A percentile compares a stretch with the other conserved stretches of the same genome.
Evolutionary conservation across 768 basidiomycete species (phyloP).

Genomic region (Amanita jacksonii): DNA sequence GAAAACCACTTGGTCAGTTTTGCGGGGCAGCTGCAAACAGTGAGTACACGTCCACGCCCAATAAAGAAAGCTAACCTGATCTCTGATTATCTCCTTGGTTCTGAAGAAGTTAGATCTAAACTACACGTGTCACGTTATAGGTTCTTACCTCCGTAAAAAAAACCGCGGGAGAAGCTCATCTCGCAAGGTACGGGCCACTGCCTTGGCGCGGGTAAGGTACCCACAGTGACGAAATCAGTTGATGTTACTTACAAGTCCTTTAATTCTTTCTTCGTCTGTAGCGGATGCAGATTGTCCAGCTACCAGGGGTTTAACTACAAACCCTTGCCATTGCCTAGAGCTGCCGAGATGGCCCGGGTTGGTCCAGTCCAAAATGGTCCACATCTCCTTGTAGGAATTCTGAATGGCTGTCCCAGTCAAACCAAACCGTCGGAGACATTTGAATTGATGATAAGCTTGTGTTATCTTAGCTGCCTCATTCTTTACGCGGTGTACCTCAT

Average conservation of each 20-base stretch:
- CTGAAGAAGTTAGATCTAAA: slow-evolving; percentile 21
- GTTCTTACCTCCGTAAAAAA: slow-evolving; percentile 68
- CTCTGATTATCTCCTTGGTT: slow-evolving; percentile 68
- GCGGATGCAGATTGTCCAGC: slow-evolving; percentile 59
- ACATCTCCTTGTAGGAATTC: slow-evolving; percentile 84
- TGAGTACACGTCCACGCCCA: slow-evolving; percentile 26
- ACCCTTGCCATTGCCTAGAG: slow-evolving; percentile 65
- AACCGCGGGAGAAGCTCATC: slow-evolving; percentile 69
- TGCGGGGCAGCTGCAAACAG: slow-evolving; percentile 49
- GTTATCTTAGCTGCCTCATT: slow-evolving; percentile 62
- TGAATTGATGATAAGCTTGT: slow-evolving; percentile 60
- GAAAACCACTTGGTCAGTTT: slow-evolving; percentile 87
- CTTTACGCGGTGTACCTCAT: slow-evolving; percentile 89
- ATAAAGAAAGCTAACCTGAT: slow-evolving; percentile 35
- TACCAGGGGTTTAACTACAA: slow-evolving; percentile 58
- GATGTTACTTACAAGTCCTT: slow-evolving; percentile 33
- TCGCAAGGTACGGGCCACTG: slow-evolving; percentile 51
- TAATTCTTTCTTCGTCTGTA: slow-evolving; percentile 49
- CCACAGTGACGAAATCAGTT: background rate
- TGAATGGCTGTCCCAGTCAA: slow-evolving; percentile 78
- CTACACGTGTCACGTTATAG: background rate
- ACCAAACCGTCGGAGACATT: slow-evolving; percentile 65
- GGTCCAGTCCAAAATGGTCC: slow-evolving; percentile 91
- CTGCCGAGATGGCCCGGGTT: slow-evolving; percentile 73
- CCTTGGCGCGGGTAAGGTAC: slow-evolving; percentile 20